Percentiles rank a stretch among this genome's conserved stretches.
These are phyloP conservation scores for Colletotrichum higginsianum DNA, from an alignment of 2,329 filamentous ascomycete species.

Conservation along the genomic window DNA sequence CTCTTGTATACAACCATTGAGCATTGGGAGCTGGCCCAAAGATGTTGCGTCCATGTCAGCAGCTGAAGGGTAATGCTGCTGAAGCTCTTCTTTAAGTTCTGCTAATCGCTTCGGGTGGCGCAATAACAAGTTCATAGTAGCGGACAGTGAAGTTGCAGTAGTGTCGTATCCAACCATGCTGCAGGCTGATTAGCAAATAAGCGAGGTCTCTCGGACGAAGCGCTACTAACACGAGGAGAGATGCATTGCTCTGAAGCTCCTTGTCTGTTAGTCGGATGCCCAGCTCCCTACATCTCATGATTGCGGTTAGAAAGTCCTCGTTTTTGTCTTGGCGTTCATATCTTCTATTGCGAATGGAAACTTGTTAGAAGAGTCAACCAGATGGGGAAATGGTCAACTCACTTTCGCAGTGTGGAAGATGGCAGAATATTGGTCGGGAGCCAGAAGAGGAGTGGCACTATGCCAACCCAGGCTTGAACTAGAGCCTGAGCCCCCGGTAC, in stretches of 20 bases:
- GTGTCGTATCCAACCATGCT: constrained; percentile 46
- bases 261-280: constrained; percentile 23
- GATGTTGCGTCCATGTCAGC: constrained; percentile 44
- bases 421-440: constrained; percentile 22
- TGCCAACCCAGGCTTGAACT: neutral
- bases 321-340: neutral
- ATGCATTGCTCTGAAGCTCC: constrained; percentile 18
- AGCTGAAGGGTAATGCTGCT: constrained; percentile 46
- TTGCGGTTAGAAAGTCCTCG: constrained; percentile 26
- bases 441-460: constrained; percentile 20
- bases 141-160: constrained; percentile 40
- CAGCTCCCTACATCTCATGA: constrained; percentile 15
- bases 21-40: constrained; percentile 48
- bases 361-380: neutral
- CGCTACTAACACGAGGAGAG: constrained; percentile 18
- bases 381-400: neutral
- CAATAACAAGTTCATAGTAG: constrained; percentile 33
- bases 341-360: neutral
- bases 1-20: constrained; percentile 60
- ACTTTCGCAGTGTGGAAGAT: constrained; percentile 16
- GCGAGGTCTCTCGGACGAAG: neutral
- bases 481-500: neutral
- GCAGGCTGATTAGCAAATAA: too few relatives aligned
- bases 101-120: constrained; percentile 40
- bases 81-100: constrained; percentile 57